Evolutionary conservation across 129 eudicot genomes (phyloP).

Genomic region (Flaveria ramosissima): DNA sequence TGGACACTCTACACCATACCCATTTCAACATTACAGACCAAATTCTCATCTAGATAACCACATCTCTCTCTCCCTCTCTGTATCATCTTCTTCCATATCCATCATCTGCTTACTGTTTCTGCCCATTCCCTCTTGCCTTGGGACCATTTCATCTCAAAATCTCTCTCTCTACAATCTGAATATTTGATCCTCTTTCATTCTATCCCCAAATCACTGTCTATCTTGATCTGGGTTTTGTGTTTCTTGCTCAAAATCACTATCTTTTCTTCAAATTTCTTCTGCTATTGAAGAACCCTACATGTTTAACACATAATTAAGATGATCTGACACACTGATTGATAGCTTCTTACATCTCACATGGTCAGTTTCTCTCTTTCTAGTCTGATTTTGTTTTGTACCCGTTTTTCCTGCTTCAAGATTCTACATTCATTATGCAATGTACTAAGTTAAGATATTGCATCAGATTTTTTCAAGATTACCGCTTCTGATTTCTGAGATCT

Average conservation of each 20-base stretch:
- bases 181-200: constrained; percentile 26
- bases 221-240: constrained; percentile 47
- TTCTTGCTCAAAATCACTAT: constrained; percentile 18
- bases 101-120: constrained; percentile 33
- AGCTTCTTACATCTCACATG: constrained; percentile 34
- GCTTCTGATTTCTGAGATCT: constrained; percentile 16
- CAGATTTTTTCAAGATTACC: background rate
- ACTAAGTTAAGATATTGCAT: constrained; percentile 22
- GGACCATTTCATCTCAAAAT: constrained; percentile 32
- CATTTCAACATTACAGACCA: constrained; percentile 18
- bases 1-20: constrained; percentile 17
- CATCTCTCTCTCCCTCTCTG: constrained; percentile 34
- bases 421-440: constrained; percentile 19
- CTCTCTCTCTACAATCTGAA: constrained; percentile 16
- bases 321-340: constrained; percentile 6
- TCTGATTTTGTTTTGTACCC: constrained; percentile 15
- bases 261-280: constrained; percentile 20
- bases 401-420: constrained; percentile 19
- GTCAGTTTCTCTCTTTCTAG: constrained; percentile 31
- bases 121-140: constrained; percentile 39
- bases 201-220: constrained; percentile 39
- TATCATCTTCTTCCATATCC: constrained; percentile 25
- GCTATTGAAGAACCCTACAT: background rate
- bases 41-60: constrained; percentile 13
- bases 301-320: background rate